A percentile compares a stretch with the other conserved stretches of the same genome.
Conservation (phyloP, 2,329 filamentous ascomycete genomes). For the Diaporthe citrichinensis region DNA sequence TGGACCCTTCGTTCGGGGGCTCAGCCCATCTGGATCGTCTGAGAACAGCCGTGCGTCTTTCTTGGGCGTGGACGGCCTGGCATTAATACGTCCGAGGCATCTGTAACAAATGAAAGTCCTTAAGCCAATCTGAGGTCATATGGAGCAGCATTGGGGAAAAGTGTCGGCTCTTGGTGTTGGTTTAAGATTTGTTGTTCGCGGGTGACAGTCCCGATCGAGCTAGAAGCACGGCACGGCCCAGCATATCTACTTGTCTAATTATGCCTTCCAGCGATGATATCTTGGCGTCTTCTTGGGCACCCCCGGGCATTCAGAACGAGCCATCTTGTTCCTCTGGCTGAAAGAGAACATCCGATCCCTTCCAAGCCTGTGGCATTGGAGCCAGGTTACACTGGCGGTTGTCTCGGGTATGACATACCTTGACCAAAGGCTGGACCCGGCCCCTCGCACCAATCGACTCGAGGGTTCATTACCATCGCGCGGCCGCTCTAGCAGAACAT, state of each 20-base stretch:
- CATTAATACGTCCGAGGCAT: not conserved
- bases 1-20: not conserved
- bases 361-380: not conserved
- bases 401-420: not conserved
- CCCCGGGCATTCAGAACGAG: too few relatives aligned
- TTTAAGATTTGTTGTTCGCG: not conserved
- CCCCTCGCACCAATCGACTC: not conserved
- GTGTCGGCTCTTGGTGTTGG: not conserved
- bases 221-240: slow-evolving; percentile 13
- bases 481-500: not conserved
- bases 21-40: not conserved
- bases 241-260: not conserved
- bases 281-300: slow-evolving; percentile 13
- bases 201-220: not conserved
- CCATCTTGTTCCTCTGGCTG: not conserved
- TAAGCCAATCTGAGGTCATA: not conserved
- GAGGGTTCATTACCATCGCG: not conserved
- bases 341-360: not conserved
- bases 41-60: not conserved
- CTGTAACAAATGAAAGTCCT: too few relatives aligned
- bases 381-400: not conserved
- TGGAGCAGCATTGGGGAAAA: not conserved
- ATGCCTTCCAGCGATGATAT: not conserved
- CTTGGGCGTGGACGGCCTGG: not conserved
- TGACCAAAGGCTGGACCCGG: not conserved